These are phyloP conservation scores for Corylus americana DNA, from an alignment of 306 rosid species.

Conservation along the genomic window DNA sequence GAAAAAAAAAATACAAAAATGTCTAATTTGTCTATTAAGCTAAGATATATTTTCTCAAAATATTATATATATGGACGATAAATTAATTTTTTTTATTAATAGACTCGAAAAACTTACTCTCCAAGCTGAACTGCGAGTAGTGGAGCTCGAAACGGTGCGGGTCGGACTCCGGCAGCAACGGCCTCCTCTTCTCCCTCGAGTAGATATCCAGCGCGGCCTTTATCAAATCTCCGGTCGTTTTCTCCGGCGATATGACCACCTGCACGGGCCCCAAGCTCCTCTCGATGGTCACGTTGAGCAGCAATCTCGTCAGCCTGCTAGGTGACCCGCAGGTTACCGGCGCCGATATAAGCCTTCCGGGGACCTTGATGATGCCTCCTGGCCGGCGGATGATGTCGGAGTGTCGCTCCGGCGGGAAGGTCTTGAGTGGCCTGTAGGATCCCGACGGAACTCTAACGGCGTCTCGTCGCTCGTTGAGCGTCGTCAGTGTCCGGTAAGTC, in stretches of 20 bases:
- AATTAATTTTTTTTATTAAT: too few relatives aligned
- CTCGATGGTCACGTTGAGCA: conserved; percentile 56
- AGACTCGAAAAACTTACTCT: conserved; percentile 32
- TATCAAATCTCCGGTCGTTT: conserved; percentile 44
- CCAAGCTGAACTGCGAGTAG: conserved; percentile 64
- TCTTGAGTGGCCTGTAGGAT: background rate
- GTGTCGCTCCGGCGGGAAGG: conserved; percentile 26
- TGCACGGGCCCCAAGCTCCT: conserved; percentile 59
- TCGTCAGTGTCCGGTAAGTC: conserved; percentile 24
- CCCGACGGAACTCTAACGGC: background rate
- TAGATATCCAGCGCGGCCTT: conserved; percentile 46
- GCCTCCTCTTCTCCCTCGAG: conserved; percentile 54
- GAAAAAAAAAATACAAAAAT: too few relatives aligned
- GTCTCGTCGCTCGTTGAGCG: conserved; percentile 20
- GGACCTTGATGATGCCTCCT: conserved; percentile 31
- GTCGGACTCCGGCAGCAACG: conserved; percentile 40
- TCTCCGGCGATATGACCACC: conserved; percentile 45
- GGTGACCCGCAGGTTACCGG: background rate
- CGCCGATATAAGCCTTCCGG: conserved; percentile 17
- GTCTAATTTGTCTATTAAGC: too few relatives aligned
- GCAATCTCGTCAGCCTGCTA: conserved; percentile 40
- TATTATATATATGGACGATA: too few relatives aligned
- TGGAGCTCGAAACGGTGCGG: conserved; percentile 56
- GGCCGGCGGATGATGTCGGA: conserved; percentile 14
- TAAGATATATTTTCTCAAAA: too few relatives aligned